Base-by-base conservation (phyloP, 2,329 filamentous ascomycete species). In the Fonsecaea pugnacius region DNA sequence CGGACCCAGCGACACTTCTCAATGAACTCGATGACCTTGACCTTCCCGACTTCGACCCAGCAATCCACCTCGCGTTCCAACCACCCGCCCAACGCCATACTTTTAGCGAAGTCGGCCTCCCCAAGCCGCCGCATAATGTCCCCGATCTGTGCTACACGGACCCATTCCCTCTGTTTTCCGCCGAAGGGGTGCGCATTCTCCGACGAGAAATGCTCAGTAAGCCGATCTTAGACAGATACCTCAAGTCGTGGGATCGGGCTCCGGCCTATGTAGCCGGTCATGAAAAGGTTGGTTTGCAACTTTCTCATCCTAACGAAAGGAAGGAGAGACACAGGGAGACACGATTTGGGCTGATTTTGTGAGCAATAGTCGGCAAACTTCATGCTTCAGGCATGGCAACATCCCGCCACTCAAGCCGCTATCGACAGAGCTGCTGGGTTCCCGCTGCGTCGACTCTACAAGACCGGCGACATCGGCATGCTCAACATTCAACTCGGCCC, bases 101-200 rank as follows among this genome's bases (percentile, higher is more conserved):
- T 7, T 59, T 59, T 21, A 18, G 32, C 30, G 57, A 59, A 18
- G 18, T 59, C 2, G 57, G 57, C 6, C 43, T 59, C 6, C 43
- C 36, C n/a, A 52, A 52, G 21, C 57, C 57, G 21, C 57, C 57
- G 1, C 43, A 59, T 5, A 59, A 59, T 52, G 57, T 33, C n/a
- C 57, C 57, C 10, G 57, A 59, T 33, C 40, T 59, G 10, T 59
- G 57, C 43, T 59, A 59, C 54, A 85, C 85, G 0, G 82, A 87
- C 58, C 85, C 86, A 0, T 89, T 89, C 73, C 79, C 78, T 1
- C 80, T 89, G n/a, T 89, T 89, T 73, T 84, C 82, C 5, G 71
- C 79, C 24, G 84, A 87, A 53, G 85, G 86, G 0, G 80, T 89
- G 43, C 74, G 81, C 70, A 79, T 83, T 59, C 87, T 89, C 78